A percentile compares a stretch with the other conserved stretches of the same genome.
Conservation (phyloP, 2,329 filamentous ascomycete species). For the Neobulgaria alba region DNA sequence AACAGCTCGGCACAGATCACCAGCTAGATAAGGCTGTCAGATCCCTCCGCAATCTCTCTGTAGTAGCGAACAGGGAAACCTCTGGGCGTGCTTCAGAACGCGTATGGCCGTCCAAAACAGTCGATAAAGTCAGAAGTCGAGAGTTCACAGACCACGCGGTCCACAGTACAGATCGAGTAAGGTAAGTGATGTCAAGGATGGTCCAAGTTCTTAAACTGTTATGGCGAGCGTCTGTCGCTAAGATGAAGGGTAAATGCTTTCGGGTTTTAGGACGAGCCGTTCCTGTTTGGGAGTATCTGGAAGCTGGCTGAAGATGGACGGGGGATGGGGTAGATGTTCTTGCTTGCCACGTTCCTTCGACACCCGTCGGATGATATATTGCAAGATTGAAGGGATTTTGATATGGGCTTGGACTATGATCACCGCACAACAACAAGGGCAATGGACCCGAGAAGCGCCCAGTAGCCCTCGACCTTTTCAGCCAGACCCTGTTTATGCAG, state of each 20-base stretch:
- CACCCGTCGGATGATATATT: conserved; percentile 25
- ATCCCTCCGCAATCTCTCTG: conserved; percentile 17
- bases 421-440: conserved; percentile 21
- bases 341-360: conserved; percentile 27
- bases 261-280: conserved; percentile 26
- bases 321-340: conserved; percentile 19
- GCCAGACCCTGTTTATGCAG: conserved; percentile 14
- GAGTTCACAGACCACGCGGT: conserved; percentile 20
- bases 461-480: conserved; percentile 18
- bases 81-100: conserved; percentile 26
- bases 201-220: conserved; percentile 16
- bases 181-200: conserved; percentile 21
- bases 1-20: conserved; percentile 12
- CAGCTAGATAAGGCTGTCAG: conserved; percentile 24
- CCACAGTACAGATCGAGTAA: conserved; percentile 17
- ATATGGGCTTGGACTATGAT: conserved; percentile 24
- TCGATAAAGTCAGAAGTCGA: conserved; percentile 14
- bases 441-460: conserved; percentile 25
- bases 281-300: conserved; percentile 20
- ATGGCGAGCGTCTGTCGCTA: conserved; percentile 21
- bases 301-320: conserved; percentile 17
- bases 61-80: conserved; percentile 18
- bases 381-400: conserved; percentile 24
- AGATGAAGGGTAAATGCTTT: conserved; percentile 27
- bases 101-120: conserved; percentile 19